Base-by-base conservation (phyloP, 129 eudicot genomes). In the Flaveria brownii region DNA sequence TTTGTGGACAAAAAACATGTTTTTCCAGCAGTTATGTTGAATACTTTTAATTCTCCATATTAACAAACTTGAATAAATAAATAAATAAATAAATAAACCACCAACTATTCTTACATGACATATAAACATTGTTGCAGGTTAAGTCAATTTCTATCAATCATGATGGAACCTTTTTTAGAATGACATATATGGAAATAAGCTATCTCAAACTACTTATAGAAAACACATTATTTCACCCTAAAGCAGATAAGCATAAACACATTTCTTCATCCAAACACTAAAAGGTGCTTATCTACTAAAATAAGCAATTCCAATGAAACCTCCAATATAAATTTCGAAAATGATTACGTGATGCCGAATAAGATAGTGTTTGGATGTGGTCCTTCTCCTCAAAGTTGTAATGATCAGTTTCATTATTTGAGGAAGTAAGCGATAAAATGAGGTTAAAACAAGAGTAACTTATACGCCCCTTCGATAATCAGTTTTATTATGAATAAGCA, bases 361-460 rank as follows among this genome's bases (percentile, higher is more conserved):
- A 2, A 11, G 39, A 36, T 65, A 7, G 70, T 65, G 49, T 65
- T 33, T 65, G 70, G 49, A 65, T 65, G 70, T 62, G 43, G 43
- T 62, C 43, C 18, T 23, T 14, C 39, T 22, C 7, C 39, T 23
- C 36, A 60, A 23, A 23, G 30, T 57, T 57, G 33, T 22, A 9
- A 36, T 65, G 17, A 18, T 18, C 72, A 6, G 26, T 25, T 25
- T 52, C 30, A 46, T 52, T 46, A 33, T 11, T 23, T 51, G n/a
- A 52, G 30, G 41, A 69, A 22, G 12, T 46, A 25, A 2, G 6
- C 0, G 10, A 46, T 25, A 14, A 8, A 30, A 47, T 47, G 15
- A 70, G 60, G 20, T 49, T 10, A 20, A 68, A 68, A 68, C 10
- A 68, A 68, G 18, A 9, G 28, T 42, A 18, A 2, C 11, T 41